Percentiles rank a stretch among this genome's conserved stretches.
Conservation (phyloP, 2,329 filamentous ascomycete genomes). For the Aurifilum marmelostoma region DNA sequence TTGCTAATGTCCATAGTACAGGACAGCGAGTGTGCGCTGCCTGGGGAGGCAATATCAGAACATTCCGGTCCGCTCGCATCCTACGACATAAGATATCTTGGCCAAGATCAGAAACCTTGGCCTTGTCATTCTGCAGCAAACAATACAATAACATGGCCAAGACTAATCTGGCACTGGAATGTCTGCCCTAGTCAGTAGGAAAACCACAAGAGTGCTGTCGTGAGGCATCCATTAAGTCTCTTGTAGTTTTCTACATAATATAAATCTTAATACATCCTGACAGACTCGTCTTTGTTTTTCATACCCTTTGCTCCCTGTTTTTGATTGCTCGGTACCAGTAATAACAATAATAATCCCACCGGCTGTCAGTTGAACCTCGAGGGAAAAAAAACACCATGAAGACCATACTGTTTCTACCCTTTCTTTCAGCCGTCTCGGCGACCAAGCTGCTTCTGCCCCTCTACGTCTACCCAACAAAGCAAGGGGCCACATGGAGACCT, state of each 20-base stretch:
- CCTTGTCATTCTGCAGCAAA: neutral
- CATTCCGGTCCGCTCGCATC: neutral
- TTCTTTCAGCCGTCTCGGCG: neutral
- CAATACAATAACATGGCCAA: neutral
- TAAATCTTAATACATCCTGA: neutral
- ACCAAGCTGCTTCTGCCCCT: conserved; percentile 19
- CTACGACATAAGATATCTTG: no score
- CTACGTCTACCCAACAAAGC: conserved; percentile 16
- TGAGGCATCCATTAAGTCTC: neutral
- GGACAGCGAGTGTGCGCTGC: neutral
- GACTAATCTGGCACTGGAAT: neutral
- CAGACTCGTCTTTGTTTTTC: neutral
- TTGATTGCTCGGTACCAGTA: no score
- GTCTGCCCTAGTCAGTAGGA: neutral
- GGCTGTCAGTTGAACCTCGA: no score
- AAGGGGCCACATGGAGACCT: conserved; percentile 2
- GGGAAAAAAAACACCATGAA: neutral
- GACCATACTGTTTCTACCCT: neutral
- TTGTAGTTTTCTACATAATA: neutral
- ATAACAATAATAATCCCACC: no score
- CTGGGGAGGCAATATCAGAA: neutral
- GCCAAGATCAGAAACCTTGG: neutral
- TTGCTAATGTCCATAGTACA: neutral
- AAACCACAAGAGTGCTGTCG: neutral
- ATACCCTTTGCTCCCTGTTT: neutral